Evolutionary conservation across 1,139 yeast genomes (phyloP).

Genomic region (Lodderomyces orthopsilosis): DNA sequence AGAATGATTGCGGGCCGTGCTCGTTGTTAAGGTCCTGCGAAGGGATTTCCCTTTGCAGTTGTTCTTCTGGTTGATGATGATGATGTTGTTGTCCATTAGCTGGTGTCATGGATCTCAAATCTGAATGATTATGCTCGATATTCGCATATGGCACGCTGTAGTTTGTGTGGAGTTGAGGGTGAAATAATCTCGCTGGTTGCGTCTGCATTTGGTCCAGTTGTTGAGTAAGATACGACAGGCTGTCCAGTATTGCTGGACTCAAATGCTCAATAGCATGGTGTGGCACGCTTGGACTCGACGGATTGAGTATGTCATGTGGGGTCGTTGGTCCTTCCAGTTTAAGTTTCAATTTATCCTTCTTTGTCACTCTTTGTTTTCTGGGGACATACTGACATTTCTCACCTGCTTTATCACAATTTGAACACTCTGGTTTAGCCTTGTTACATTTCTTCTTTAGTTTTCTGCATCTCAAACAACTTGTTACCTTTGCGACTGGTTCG

Average conservation of each 20-base stretch:
- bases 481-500: conserved; percentile 7
- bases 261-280: conserved; percentile 15
- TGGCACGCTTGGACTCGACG: background rate
- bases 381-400: conserved; percentile 44
- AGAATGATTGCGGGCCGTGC: background rate
- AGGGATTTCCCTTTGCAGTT: background rate
- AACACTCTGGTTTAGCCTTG: conserved; percentile 42
- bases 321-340: background rate
- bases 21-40: background rate
- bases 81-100: background rate
- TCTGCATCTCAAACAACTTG: conserved; percentile 22
- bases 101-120: conserved; percentile 2
- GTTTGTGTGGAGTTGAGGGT: conserved; percentile 1
- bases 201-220: background rate
- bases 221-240: background rate
- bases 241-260: conserved; percentile 13
- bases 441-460: conserved; percentile 50
- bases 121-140: background rate
- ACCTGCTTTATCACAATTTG: conserved; percentile 38
- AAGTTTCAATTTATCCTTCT: conserved; percentile 2
- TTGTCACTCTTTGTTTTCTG: conserved; percentile 25
- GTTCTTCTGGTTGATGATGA: background rate
- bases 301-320: background rate
- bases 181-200: background rate
- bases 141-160: background rate